Conservation (phyloP, 495 filamentous ascomycete genomes). For the Thermochaetoides thermophila region DNA sequence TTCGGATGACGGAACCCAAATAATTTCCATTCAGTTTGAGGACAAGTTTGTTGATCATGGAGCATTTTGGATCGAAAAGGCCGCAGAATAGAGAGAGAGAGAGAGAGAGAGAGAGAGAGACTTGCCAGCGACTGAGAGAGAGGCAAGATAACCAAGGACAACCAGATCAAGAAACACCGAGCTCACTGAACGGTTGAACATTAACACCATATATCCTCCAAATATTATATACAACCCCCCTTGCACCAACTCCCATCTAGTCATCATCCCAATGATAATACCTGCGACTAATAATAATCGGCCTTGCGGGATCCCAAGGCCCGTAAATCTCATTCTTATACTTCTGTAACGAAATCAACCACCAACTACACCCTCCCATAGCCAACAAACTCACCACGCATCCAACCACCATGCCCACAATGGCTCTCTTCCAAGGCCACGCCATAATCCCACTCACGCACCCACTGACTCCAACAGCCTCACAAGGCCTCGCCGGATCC, state of each 20-base stretch:
- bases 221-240: background rate
- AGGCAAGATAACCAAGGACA: too few relatives aligned
- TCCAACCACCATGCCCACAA: slow-evolving; percentile 58
- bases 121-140: too few relatives aligned
- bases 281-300: slow-evolving; percentile 47
- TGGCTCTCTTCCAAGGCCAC: slow-evolving; percentile 59
- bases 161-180: too few relatives aligned
- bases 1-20: too few relatives aligned
- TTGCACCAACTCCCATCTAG: slow-evolving; percentile 4
- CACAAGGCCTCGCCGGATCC: slow-evolving; percentile 10
- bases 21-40: too few relatives aligned
- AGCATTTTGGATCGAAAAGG: too few relatives aligned
- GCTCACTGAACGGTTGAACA: too few relatives aligned
- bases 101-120: too few relatives aligned
- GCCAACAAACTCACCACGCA: slow-evolving; percentile 48
- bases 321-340: slow-evolving; percentile 99
- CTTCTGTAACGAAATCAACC: slow-evolving; percentile 91
- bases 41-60: too few relatives aligned
- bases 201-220: too few relatives aligned
- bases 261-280: slow-evolving; percentile 37
- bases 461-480: background rate
- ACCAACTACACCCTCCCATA: slow-evolving; percentile 94
- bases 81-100: too few relatives aligned
- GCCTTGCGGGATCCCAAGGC: slow-evolving; percentile 92
- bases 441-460: too few relatives aligned